phyloP scores from a whole-genome alignment of 805 yeast genomes.

The Jamesozyma lodderae region DNA sequence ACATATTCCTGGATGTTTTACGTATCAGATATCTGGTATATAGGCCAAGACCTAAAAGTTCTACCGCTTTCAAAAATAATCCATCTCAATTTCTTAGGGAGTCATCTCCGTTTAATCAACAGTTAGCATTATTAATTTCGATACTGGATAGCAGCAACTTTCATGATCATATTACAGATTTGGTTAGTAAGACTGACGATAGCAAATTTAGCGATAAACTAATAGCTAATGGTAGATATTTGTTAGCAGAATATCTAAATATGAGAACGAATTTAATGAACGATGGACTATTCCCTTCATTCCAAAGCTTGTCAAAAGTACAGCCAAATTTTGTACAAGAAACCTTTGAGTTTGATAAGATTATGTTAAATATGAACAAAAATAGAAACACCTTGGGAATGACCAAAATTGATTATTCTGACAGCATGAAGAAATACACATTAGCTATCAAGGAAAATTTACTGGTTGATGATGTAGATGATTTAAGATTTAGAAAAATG shows the following conservation, averaged over 20 bases:
- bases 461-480: slow-evolving; percentile 41
- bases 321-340: slow-evolving; percentile 11
- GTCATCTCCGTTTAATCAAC: slow-evolving; percentile 46
- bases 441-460: slow-evolving; percentile 19
- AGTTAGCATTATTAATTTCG: slow-evolving; percentile 50
- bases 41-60: slow-evolving; percentile 7
- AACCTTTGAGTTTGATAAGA: slow-evolving; percentile 40
- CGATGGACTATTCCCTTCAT: slow-evolving; percentile 11
- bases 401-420: slow-evolving; percentile 18
- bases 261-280: slow-evolving; percentile 43
- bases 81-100: slow-evolving; percentile 35
- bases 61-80: slow-evolving; percentile 8
- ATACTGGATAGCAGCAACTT: slow-evolving; percentile 51
- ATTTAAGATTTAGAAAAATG: slow-evolving; percentile 54
- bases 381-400: slow-evolving; percentile 33
- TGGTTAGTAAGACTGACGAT: slow-evolving; percentile 9
- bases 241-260: slow-evolving; percentile 54
- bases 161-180: slow-evolving; percentile 35
- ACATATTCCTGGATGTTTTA: slow-evolving; percentile 60
- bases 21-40: slow-evolving; percentile 52
- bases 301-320: background rate
- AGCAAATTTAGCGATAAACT: slow-evolving; percentile 31
- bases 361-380: slow-evolving; percentile 33
- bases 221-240: slow-evolving; percentile 49
- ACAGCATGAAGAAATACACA: slow-evolving; percentile 18